phyloP scores from a whole-genome alignment of 805 yeast species.

The Huiozyma sinensis region DNA sequence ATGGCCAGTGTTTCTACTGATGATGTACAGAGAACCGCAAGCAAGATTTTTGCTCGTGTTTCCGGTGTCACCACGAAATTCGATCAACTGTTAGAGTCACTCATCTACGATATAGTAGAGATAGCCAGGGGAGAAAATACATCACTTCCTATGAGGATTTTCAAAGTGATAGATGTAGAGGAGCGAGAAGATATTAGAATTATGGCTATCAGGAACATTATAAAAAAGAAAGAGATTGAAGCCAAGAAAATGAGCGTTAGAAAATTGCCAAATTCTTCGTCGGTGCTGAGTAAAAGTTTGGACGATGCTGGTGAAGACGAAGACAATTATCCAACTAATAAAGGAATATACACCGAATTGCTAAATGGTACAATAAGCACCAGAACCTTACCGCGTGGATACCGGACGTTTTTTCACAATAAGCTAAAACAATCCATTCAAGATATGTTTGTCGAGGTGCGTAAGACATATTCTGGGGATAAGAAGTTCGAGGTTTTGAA shows the following conservation, averaged over 20 bases:
- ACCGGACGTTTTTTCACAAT: slow-evolving; percentile 48
- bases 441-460: slow-evolving; percentile 53
- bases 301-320: background rate
- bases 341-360: slow-evolving; percentile 29
- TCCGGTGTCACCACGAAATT: slow-evolving; percentile 42
- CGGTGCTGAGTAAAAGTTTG: background rate
- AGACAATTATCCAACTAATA: slow-evolving; percentile 21
- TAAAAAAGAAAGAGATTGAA: slow-evolving; percentile 24
- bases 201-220: slow-evolving; percentile 25
- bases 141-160: slow-evolving; percentile 56
- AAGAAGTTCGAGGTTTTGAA: slow-evolving; percentile 50
- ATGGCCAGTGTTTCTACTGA: slow-evolving; percentile 43
- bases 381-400: slow-evolving; percentile 43
- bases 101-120: slow-evolving; percentile 64
- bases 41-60: slow-evolving; percentile 28
- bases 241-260: slow-evolving; percentile 19
- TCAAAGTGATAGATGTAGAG: slow-evolving; percentile 73
- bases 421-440: slow-evolving; percentile 49
- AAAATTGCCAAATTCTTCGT: slow-evolving; percentile 18
- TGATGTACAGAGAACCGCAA: slow-evolving; percentile 60
- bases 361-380: slow-evolving; percentile 33
- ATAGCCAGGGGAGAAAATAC: slow-evolving; percentile 57
- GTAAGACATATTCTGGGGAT: slow-evolving; percentile 39
- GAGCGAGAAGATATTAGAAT: slow-evolving; percentile 64
- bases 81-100: slow-evolving; percentile 49